Evolutionary conservation across 768 basidiomycete species (phyloP), one percentile per base, ranked within the genome.

Genomic region (Lactifluus pinguis): DNA sequence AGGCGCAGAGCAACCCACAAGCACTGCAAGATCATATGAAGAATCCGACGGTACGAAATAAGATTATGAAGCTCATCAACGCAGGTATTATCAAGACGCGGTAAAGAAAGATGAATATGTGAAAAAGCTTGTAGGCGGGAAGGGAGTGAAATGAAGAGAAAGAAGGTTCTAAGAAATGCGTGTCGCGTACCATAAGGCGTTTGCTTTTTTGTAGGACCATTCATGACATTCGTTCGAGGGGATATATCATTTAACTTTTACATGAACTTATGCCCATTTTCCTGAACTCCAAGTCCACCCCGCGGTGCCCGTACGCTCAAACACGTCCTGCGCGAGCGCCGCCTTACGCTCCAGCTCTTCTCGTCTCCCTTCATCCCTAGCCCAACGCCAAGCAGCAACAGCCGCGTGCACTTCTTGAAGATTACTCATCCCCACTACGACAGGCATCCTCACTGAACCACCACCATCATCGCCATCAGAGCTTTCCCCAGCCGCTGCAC

Each of bases 21-120:
- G 91, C 95, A 25, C 76, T 99, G 60, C 88, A 91, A 72, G 92
- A 97, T 67, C 95, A 99, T 75, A 88, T 98, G 87, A 92, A 93
- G 83, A 97, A 95, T 69, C 87, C 92, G 8, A 72, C 78, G 38
- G 85, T 95, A 36, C 81, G 82, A 45, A 72, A 78, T 58, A 95
- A 95, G 79, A 90, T 97, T 64, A 80, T 84, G 77, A 95, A 95
- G 75, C 79, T 98, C 51, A 78, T 95, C 68, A 89, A 91, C 59
- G 93, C 93, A 32, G 95, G 95, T 59, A 90, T 98, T 69, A 95
- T 98, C 76, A 84, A 81, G 75, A 94, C 93, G 34, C 79, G 89
- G 68, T 89, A 75, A 83, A 36, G 62, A 2, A 19, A 38, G 49
- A 47, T 32, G n/a, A 42, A 15, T 9, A 21, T 48, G 30, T 44